Base-by-base conservation (phyloP, 2,329 filamentous ascomycete species). In the Fusarium poae region DNA sequence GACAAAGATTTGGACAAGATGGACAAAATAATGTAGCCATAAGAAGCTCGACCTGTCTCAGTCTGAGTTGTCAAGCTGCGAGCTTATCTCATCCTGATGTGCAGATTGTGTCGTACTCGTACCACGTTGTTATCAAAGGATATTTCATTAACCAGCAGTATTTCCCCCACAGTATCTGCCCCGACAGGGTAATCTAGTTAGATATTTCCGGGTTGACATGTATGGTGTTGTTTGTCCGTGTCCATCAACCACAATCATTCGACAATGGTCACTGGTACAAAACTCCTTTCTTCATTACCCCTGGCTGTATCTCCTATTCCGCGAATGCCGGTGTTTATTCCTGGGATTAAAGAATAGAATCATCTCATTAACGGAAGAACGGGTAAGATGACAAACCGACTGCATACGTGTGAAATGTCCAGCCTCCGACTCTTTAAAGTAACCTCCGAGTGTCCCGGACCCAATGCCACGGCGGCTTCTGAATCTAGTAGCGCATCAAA, bases 191-290 rank as follows among this genome's bases (percentile, higher is more conserved):
- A 45, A 35, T 40, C 34, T 49, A 21, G 9, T 30, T 49, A 21
- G 9, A 48, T 32, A 21, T 23, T 32, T 39, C 50, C 21, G 29
- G 39, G 49, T 29, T 35, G 44, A 60, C 59, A 55, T 70, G 69
- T 30, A 69, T 72, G 70, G 65, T 71, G 70, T 69, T 67, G 70
- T 72, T 59, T 54, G 37, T 44, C 53, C 62, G 49, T 71, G 68
- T 49, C 25, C 51, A n/a, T 56, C 48, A 56, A 55, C 48, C 58
- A 52, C 43, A 46, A 72, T 70, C 69, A 53, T 68, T 44, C 53
- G 63, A 70, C 56, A 34, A 18, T 16, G 42, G 15, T 37, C 52
- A 23, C 39, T 53, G 32, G 45, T 30, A 32, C 25, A 53, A 45
- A 39, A 15, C 37, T 49, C 18, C 30, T 23, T 60, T 52, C 18